These are phyloP conservation scores for Huntiella decipiens DNA, from an alignment of 2,329 filamentous ascomycete genomes.

Conservation along the genomic window DNA sequence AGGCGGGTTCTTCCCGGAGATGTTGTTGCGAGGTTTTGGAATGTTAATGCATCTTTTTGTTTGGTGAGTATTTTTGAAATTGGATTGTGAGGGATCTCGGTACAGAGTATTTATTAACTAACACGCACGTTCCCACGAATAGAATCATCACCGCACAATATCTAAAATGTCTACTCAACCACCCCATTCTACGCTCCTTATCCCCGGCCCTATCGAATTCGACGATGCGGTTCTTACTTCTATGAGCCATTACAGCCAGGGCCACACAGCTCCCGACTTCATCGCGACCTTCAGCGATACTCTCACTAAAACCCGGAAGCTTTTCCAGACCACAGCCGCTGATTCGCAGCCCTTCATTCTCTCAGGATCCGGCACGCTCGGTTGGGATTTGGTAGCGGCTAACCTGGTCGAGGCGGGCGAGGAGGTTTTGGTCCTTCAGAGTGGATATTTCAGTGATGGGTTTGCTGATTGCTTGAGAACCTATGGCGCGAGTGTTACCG, in stretches of 20 bases:
- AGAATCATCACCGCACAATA: conserved; percentile 7
- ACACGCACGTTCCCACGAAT: background rate
- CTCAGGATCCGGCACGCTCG: conserved; percentile 83
- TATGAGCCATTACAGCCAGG: conserved; percentile 82
- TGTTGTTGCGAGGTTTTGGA: too few species aligned
- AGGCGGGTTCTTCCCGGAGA: too few species aligned
- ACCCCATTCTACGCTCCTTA: conserved; percentile 58
- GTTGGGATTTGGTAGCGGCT: conserved; percentile 91
- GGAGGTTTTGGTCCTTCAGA: conserved; percentile 80
- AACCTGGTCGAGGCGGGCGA: conserved; percentile 84
- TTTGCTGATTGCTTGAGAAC: conserved; percentile 83
- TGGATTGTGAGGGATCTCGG: too few species aligned
- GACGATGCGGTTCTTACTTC: conserved; percentile 90
- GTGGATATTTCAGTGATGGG: conserved; percentile 90
- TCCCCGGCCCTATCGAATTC: conserved; percentile 94
- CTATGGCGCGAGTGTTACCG: conserved; percentile 78
- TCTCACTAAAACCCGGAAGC: conserved; percentile 68
- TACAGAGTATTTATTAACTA: too few species aligned
- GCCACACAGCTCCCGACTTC: conserved; percentile 77
- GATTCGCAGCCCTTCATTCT: conserved; percentile 80
- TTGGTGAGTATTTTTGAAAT: too few species aligned
- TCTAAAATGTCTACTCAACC: conserved; percentile 39
- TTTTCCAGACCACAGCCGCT: conserved; percentile 78
- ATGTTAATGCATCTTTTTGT: too few species aligned
- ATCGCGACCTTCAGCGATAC: conserved; percentile 83